Evolutionary conservation across 768 basidiomycete genomes (phyloP), one percentile per base, ranked within the genome.

Genomic region (Trametes gibbosa): DNA sequence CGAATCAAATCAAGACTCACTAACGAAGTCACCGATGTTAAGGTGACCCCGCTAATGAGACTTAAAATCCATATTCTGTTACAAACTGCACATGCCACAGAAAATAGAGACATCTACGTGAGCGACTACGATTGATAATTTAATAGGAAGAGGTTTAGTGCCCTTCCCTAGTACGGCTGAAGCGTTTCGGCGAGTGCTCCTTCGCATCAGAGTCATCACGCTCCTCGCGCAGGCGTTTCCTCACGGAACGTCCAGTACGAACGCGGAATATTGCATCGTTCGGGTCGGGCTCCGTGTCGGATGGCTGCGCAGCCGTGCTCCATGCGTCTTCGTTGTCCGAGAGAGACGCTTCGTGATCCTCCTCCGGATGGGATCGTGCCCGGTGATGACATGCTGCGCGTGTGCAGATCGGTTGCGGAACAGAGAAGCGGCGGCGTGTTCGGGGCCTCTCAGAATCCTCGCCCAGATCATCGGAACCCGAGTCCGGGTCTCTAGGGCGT

Each of bases 1-100:
- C n/a, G n/a, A 10, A 32, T 32, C 29, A 32, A 32, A 32, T 32
- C 4, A 32, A 10, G 4, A 10, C 10, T 32, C 29, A 32, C 10
- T 32, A 32, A 32, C 29, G 10, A 32, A 32, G 29, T 32, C 29
- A 32, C 29, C 29, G 10, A 32, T 32, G 29, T 32, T 32, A 39
- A 39, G 37, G 10, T 39, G 37, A 39, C 10, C 37, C n/a, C 13
- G 16, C 13, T 27, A 8, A 17, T n/a, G 9, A 19, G 13, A 5
- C 25, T n/a, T 10, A 10, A 32, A 32, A 27, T 35, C 27, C 21
- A 24, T 24, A 7, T 3, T 45, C 1, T 16, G 25, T 25, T 49
- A 56, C 54, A 56, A 56, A 56, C 46, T 17, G 46, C 54, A 21
- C 46, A 21, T n/a, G 16, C 46, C 24, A 55, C 53, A 55, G n/a